phyloP scores from a whole-genome alignment of 73 alveolate species.

The Paramecium octaurelia region DNA sequence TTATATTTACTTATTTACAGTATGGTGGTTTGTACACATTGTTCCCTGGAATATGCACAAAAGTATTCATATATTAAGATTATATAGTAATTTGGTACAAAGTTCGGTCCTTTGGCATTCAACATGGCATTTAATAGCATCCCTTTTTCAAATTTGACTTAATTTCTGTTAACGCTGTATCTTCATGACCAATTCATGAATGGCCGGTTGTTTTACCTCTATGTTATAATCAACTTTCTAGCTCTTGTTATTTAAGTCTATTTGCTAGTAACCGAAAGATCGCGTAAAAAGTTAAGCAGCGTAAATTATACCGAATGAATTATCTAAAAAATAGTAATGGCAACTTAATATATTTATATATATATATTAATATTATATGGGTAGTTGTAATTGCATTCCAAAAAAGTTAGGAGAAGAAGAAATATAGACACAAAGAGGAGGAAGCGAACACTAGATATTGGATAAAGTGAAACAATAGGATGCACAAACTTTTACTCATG shows the following conservation, averaged over 20 bases:
- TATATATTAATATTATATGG: background rate
- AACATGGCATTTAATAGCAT: constrained; percentile 14
- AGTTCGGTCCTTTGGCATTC: constrained; percentile 34
- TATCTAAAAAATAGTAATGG: background rate
- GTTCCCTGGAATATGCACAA: constrained; percentile 23
- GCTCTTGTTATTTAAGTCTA: background rate
- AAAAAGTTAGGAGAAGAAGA: background rate
- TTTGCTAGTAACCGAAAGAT: background rate
- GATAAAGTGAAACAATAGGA: background rate
- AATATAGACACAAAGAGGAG: background rate
- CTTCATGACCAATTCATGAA: background rate
- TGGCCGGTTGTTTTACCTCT: background rate
- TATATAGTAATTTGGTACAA: constrained; percentile 30
- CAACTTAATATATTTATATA: background rate
- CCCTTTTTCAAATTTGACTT: constrained; percentile 20
- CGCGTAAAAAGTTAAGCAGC: background rate
- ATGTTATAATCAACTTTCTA: background rate
- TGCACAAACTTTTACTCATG: background rate
- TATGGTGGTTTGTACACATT: constrained; percentile 6
- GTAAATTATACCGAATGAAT: background rate
- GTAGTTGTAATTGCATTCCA: constrained; percentile 45
- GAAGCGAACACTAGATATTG: background rate
- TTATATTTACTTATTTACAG: background rate
- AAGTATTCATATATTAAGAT: background rate
- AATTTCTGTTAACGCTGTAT: background rate